Evolutionary conservation across 192 early-diverging fungal species (phyloP).

Genomic region (Podochytrium sp.): DNA sequence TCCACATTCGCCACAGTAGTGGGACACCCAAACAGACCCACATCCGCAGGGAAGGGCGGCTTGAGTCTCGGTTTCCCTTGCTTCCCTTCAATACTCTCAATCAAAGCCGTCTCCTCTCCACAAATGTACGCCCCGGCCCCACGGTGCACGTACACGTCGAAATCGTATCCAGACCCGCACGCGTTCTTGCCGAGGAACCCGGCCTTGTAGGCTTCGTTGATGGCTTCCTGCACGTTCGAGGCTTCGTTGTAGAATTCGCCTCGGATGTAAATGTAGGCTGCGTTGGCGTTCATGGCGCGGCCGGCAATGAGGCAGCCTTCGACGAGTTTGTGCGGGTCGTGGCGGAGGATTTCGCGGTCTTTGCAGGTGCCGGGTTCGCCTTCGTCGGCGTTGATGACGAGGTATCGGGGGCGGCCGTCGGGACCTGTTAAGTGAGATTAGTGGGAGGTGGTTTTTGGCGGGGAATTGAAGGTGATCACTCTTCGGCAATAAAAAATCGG

Average conservation of each 20-base stretch:
- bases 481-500: too few relatives aligned
- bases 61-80: constrained; percentile 98
- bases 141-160: constrained; percentile 97
- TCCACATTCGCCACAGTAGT: constrained; percentile 99
- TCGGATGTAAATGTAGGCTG: constrained; percentile 97
- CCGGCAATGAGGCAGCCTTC: constrained; percentile 97
- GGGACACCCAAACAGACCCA: constrained; percentile 97
- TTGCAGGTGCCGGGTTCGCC: constrained; percentile 99
- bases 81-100: constrained; percentile 85
- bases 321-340: constrained; percentile 92
- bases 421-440: constrained; percentile 30
- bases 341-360: constrained; percentile 93
- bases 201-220: constrained; percentile 96
- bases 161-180: constrained; percentile 93
- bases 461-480: background rate
- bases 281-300: constrained; percentile 94
- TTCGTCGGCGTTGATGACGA: constrained; percentile 98
- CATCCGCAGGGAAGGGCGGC: constrained; percentile 99
- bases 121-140: constrained; percentile 98
- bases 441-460: background rate
- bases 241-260: constrained; percentile 98
- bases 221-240: constrained; percentile 88
- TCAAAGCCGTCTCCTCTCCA: constrained; percentile 83
- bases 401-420: constrained; percentile 76
- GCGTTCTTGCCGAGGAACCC: constrained; percentile 99